Evolutionary conservation across 208 protist species (phyloP), one percentile per base, ranked within the genome.

Genomic region (Trypanosomatidae sp.): DNA sequence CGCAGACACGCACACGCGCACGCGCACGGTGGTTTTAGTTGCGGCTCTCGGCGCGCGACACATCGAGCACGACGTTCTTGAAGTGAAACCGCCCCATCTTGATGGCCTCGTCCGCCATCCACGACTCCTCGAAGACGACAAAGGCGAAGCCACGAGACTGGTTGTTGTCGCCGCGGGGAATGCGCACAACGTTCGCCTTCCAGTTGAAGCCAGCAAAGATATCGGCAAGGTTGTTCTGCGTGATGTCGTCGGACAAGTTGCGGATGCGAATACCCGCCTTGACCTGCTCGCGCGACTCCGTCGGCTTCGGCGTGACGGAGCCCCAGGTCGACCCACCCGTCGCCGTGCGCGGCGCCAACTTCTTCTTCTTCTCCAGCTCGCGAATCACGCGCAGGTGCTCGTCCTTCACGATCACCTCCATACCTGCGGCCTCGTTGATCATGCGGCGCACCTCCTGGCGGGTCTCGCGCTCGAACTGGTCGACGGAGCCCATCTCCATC

Each of bases 241-340:
- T 87, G 77, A 97, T 87, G 71, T 92, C 83, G 73, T 97, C 92
- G 46, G 83, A 87, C 60, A 97, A 66, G 73, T 97, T 97, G 69
- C 87, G 85, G 47, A 97, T 80, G 41, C 92, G 92, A 19, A 95
- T 78, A 50, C 86, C 85, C 71, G 30, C 86, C 56, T 56, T 73
- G 66, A 69, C 83, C 86, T 70, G 83, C 73, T 82, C 83, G 47
- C 73, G 73, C 58, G 62, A 60, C 28, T 81, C 71, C 22, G 66
- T 77, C 10, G 64, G 67, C 62, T 81, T 89, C 25, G 66, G 73
- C 55, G 73, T 71, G 13, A 78, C 73, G 9, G 71, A 64, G 15
- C 80, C 88, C 88, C 86, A 91, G 1, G 82, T 89, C 30, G 84
- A 80, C 36, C 79, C 82, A 47, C n/a, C 66, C 74, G 41, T 64